Evolutionary conservation across 2,329 filamentous ascomycete genomes (phyloP).

Genomic region (Penicillium brasilianum): DNA sequence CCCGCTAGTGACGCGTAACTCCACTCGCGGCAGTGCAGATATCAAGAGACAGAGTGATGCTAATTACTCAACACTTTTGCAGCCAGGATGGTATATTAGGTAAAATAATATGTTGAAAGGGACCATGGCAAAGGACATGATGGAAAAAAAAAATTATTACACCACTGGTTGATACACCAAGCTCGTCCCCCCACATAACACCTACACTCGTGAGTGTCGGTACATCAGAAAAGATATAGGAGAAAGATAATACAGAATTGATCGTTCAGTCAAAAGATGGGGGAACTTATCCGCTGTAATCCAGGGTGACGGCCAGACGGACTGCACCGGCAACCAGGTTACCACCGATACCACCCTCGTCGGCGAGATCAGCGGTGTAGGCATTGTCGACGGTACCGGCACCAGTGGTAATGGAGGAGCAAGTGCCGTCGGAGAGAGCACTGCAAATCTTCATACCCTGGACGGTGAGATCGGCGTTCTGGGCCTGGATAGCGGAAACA

Average conservation of each 20-base stretch:
- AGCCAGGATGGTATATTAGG: slow-evolving; percentile 17
- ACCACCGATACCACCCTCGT: slow-evolving; percentile 42
- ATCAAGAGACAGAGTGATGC: not conserved
- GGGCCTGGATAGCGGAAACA: slow-evolving; percentile 42
- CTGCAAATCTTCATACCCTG: slow-evolving; percentile 47
- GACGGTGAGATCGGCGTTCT: slow-evolving; percentile 36
- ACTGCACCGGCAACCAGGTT: slow-evolving; percentile 36
- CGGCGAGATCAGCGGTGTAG: slow-evolving; percentile 36
- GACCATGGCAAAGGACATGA: slow-evolving; percentile 8
- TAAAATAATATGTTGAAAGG: not conserved
- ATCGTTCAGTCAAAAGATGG: slow-evolving; percentile 9
- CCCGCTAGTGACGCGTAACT: slow-evolving; percentile 1
- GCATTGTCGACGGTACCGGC: slow-evolving; percentile 38
- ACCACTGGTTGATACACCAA: slow-evolving; percentile 26
- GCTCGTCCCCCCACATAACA: slow-evolving; percentile 12
- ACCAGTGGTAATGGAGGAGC: slow-evolving; percentile 37
- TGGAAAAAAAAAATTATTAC: slow-evolving; percentile 22
- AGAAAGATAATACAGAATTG: slow-evolving; percentile 9
- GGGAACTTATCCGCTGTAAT: slow-evolving; percentile 34
- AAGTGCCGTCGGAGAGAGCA: slow-evolving; percentile 25
- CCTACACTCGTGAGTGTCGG: slow-evolving; percentile 3
- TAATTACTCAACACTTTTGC: slow-evolving; percentile 4
- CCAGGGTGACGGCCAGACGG: slow-evolving; percentile 35
- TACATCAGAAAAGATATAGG: slow-evolving; percentile 15
- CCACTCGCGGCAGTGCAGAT: not conserved